Base-by-base conservation (phyloP, 2,329 filamentous ascomycete genomes). In the Claviceps humidiphila region DNA sequence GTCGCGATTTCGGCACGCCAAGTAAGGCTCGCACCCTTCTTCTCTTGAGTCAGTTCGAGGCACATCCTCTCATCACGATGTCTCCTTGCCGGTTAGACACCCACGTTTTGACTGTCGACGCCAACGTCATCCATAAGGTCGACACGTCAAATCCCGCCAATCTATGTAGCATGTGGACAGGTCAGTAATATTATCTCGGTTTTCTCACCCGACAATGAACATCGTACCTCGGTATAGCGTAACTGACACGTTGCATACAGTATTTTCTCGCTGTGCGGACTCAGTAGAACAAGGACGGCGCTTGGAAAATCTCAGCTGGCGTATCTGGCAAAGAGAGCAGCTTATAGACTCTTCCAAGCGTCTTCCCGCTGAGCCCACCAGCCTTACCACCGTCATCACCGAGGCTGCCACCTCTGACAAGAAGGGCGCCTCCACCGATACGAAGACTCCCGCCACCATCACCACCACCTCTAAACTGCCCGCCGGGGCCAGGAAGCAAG, bases 151-250 rank as follows among this genome's bases (percentile, higher is more conserved):
- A 95, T 68, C 84, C 88, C 30, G 88, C 95, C 71, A 94, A 90
- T 65, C 81, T 97, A 50, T 94, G 93, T 72, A 90, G 87, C 74
- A 94, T 97, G 81, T 95, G 90, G 89, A 91, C 89, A 68, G 88
- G 89, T 95, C 72, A 79, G 87, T 47, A 22, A 5, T 37, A 1
- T 17, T 13, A 1, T 13, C 8, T 17, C 9, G 24, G n/a, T 46
- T 6, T 6, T 11, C n/a, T 9, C 7, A 22, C 16, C 13, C 43
- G 3, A 4, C 30, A 30, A 11, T 30, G 30, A 11, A 11, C 9
- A 11, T 30, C 30, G 30, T 30, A 30, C 30, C 22, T 16, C 5
- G 14, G 43, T n/a, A 44, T 43, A 51, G 54, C 51, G 50, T 59
- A 56, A 58, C 68, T 71, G 60, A 73, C 65, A 53, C 20, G 2